These are phyloP conservation scores for Pythium phragmitis DNA, from an alignment of 352 stramenopile species.

Conservation along the genomic window DNA sequence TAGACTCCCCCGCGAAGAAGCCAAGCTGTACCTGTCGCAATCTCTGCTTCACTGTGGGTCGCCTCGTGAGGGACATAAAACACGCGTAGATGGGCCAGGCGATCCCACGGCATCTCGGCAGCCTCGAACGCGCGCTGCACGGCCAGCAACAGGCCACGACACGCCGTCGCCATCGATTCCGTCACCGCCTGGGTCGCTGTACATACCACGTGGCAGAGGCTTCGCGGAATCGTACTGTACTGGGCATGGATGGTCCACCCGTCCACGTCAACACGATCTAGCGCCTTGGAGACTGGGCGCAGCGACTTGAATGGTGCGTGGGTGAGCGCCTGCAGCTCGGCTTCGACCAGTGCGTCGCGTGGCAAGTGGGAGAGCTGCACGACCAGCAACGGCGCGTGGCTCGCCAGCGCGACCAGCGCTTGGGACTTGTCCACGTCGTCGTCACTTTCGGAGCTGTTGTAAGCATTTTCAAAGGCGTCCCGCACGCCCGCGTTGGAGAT, in stretches of 20 bases:
- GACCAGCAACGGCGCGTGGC: slow-evolving; percentile 50
- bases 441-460: slow-evolving; percentile 76
- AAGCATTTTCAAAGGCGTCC: slow-evolving; percentile 55
- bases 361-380: slow-evolving; percentile 72
- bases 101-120: slow-evolving; percentile 52
- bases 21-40: slow-evolving; percentile 34
- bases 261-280: slow-evolving; percentile 5
- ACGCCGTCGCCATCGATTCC: slow-evolving; percentile 26
- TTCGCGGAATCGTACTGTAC: slow-evolving; percentile 37
- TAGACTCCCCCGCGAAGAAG: neutral
- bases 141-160: slow-evolving; percentile 29
- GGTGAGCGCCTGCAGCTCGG: slow-evolving; percentile 75
- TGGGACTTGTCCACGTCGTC: slow-evolving; percentile 70
- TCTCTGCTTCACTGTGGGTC: slow-evolving; percentile 40
- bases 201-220: slow-evolving; percentile 52
- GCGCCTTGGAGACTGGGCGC: slow-evolving; percentile 23
- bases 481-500: slow-evolving; percentile 44
- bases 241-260: slow-evolving; percentile 34
- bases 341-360: slow-evolving; percentile 66
- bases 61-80: slow-evolving; percentile 61
- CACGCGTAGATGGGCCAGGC: slow-evolving; percentile 63
- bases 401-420: slow-evolving; percentile 41
- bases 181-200: slow-evolving; percentile 8
- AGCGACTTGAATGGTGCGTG: slow-evolving; percentile 64
- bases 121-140: slow-evolving; percentile 34